phyloP scores from a whole-genome alignment of 352 stramenopile genomes.

The Aphanomyces stellatus region DNA sequence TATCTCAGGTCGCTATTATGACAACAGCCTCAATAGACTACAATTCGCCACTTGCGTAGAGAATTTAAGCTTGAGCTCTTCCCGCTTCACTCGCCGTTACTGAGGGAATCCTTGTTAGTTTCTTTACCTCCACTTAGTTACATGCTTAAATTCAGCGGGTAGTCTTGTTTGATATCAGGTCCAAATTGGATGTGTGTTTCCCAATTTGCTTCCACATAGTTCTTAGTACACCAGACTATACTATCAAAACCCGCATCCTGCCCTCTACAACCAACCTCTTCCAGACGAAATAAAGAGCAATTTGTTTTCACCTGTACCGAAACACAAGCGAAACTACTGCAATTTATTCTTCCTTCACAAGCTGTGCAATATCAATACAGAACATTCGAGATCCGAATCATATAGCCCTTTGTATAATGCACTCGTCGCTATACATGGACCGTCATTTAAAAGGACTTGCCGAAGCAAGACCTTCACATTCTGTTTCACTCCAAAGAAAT shows the following conservation, averaged over 20 bases:
- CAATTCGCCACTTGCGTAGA: slow-evolving; percentile 29
- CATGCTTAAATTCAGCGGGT: slow-evolving; percentile 20
- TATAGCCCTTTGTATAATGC: slow-evolving; percentile 1
- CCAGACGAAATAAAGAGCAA: background rate
- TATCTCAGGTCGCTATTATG: background rate
- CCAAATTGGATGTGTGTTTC: slow-evolving; percentile 16
- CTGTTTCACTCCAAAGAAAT: background rate
- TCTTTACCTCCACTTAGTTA: slow-evolving; percentile 20
- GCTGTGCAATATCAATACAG: background rate
- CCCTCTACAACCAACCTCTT: background rate
- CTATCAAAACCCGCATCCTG: background rate
- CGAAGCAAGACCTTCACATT: slow-evolving; percentile 7
- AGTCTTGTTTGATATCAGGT: slow-evolving; percentile 18
- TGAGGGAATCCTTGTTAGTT: slow-evolving; percentile 77
- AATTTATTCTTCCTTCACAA: background rate
- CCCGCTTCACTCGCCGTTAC: slow-evolving; percentile 77
- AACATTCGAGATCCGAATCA: background rate
- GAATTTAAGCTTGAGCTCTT: slow-evolving; percentile 64
- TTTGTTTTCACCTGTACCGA: slow-evolving; percentile 4
- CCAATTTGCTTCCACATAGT: slow-evolving; percentile 10
- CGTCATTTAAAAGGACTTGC: slow-evolving; percentile 4
- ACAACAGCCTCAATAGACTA: slow-evolving; percentile 31
- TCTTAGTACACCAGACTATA: slow-evolving; percentile 3
- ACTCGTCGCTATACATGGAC: background rate
- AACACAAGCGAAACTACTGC: background rate